A percentile compares a stretch with the other conserved stretches of the same genome.
Evolutionary conservation across 306 rosid species (phyloP).

Genomic region (Chamaecrista fasciculata): DNA sequence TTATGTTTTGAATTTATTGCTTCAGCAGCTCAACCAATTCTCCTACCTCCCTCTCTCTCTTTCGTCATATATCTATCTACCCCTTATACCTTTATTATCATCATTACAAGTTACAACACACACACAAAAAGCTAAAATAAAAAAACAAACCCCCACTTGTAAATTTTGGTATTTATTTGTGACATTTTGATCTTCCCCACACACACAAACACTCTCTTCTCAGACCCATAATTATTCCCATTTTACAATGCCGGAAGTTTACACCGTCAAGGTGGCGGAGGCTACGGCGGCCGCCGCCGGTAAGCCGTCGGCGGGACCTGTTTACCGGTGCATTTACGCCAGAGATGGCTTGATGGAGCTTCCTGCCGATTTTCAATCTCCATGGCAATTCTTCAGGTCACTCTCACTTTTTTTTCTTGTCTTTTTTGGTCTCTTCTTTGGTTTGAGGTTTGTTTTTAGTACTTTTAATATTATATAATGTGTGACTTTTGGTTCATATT

Average conservation of each 20-base stretch:
- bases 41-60: constrained; percentile 8
- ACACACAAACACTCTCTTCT: neutral
- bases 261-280: constrained; percentile 67
- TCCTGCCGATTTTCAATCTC: constrained; percentile 62
- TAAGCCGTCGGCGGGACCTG: constrained; percentile 79
- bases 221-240: constrained; percentile 7
- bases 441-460: no score
- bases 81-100: neutral
- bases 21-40: constrained; percentile 49
- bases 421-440: no score
- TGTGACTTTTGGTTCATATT: no score
- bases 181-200: neutral
- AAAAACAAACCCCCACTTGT: neutral
- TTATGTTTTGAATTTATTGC: constrained; percentile 46
- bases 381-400: constrained; percentile 91
- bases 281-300: constrained; percentile 40
- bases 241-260: constrained; percentile 40
- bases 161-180: neutral
- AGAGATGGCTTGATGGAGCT: constrained; percentile 64
- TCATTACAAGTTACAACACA: neutral
- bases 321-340: constrained; percentile 75
- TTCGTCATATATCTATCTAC: neutral
- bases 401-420: neutral
- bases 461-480: no score
- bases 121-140: no score